Evolutionary conservation across 2,329 filamentous ascomycete species (phyloP), one percentile per base, ranked within the genome.

Genomic region (Fusarium sp.): DNA sequence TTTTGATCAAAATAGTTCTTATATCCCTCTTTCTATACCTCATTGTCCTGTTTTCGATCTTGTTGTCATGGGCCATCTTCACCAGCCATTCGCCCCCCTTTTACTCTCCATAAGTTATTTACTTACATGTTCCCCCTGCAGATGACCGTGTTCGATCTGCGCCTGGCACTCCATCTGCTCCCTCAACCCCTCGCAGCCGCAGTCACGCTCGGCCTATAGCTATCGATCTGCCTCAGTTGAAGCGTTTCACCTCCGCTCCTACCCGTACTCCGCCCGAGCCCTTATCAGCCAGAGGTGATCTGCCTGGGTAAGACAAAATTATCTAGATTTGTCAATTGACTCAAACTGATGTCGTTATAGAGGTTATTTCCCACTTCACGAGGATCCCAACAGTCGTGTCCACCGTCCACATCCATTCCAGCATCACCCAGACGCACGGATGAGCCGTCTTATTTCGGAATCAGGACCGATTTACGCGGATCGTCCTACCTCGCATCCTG

Each of bases 291-390:
- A 81, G 87, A 55, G 87, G 87, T 52, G 87, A 89, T 75, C 72
- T 87, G 49, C 82, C 81, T 74, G 86, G 87, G 87, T 89, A 83
- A 74, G 83, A 51, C 17, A 15, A 33, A 14, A 49, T n/a, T 10
- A 5, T 26, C 10, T 26, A 19, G 4, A 6, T 47, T 11, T 7
- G 56, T 14, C n/a, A 24, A 28, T 35, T 20, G 44, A 26, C 10
- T 22, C 35, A 10, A 19, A 41, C 64, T 67, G n/a, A 69, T 41
- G 37, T 22, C 46, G 26, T 35, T 4, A 26, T 68, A 89, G 87
- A 74, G 87, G 84, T 28, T 89, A 89, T 71, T 89, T 89, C 68
- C 86, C 87, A 19, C 76, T 85, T 32, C 86, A 89, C 76, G 87
- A 89, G 75, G 85, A 89, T 51, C 82, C 84, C 41, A 77, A 75